A percentile compares a stretch with the other conserved stretches of the same genome.
Conservation (phyloP, 2,329 filamentous ascomycete species). For the Trichoderma afroharzianum region DNA sequence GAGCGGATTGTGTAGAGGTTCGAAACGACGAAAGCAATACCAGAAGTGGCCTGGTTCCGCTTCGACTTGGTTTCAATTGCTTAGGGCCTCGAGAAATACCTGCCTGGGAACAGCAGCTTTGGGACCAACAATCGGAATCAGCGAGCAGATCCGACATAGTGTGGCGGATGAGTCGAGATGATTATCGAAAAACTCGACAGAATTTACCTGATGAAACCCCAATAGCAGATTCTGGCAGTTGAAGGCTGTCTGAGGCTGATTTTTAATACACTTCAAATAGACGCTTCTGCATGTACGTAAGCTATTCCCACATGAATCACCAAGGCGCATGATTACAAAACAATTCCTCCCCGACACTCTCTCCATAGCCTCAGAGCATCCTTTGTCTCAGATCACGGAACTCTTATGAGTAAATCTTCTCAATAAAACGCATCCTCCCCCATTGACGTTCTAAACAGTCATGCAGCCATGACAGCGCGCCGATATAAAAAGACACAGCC, state of each 20-base stretch:
- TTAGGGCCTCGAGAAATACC: background rate
- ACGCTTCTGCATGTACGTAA: background rate
- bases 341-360: background rate
- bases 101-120: background rate
- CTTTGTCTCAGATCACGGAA: background rate
- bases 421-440: background rate
- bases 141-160: slow-evolving; percentile 3
- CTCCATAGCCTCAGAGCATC: background rate
- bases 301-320: background rate
- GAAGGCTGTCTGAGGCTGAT: background rate
- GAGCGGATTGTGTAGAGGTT: slow-evolving; percentile 19
- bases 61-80: background rate
- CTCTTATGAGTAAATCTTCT: background rate
- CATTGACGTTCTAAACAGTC: background rate
- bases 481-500: background rate
- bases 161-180: background rate
- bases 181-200: background rate
- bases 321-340: background rate
- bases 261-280: background rate
- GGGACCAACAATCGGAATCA: background rate
- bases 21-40: slow-evolving; percentile 18
- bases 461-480: background rate
- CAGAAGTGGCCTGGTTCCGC: slow-evolving; percentile 9
- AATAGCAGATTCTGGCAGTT: background rate
- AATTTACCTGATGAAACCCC: background rate